A percentile compares a stretch with the other conserved stretches of the same genome.
Conservation (phyloP, 2,329 filamentous ascomycete genomes). For the Clonostachys rhizophaga region DNA sequence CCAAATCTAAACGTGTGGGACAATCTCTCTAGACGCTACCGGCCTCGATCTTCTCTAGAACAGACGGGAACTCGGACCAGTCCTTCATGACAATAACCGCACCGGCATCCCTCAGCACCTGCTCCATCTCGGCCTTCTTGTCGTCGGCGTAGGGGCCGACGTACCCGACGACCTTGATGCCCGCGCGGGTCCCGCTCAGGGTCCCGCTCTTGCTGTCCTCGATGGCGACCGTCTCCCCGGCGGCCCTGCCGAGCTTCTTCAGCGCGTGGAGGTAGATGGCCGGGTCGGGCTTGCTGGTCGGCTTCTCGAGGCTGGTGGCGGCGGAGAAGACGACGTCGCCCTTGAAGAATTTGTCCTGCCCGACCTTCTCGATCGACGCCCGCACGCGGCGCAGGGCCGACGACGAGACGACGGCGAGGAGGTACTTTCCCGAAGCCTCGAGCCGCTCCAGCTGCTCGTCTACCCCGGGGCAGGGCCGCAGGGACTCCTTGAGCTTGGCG, state of each 20-base stretch:
- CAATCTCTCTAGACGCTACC: conserved; percentile 18
- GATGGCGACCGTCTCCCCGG: conserved; percentile 71
- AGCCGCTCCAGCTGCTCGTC: conserved; percentile 65
- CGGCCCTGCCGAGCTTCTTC: conserved; percentile 65
- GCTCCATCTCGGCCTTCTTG: conserved; percentile 61
- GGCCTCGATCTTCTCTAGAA: conserved; percentile 39
- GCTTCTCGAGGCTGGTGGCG: conserved; percentile 69
- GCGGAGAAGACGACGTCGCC: conserved; percentile 74
- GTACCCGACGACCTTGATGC: conserved; percentile 79
- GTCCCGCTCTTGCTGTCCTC: conserved; percentile 89
- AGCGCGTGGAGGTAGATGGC: conserved; percentile 81
- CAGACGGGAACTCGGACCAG: conserved; percentile 50
- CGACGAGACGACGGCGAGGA: conserved; percentile 75
- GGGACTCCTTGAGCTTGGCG: conserved; percentile 66
- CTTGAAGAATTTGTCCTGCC: conserved; percentile 77
- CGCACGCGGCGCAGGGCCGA: conserved; percentile 74
- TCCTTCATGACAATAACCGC: conserved; percentile 57
- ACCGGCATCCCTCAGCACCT: conserved; percentile 55
- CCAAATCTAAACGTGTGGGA: conserved; percentile 1
- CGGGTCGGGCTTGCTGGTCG: conserved; percentile 89
- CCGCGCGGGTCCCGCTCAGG: conserved; percentile 66
- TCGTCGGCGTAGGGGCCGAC: conserved; percentile 69
- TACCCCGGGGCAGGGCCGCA: conserved; percentile 65
- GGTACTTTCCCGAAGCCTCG: conserved; percentile 56
- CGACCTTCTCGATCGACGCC: conserved; percentile 75